Conservation (phyloP, 805 yeast genomes). For the Priceomyces castillae region DNA sequence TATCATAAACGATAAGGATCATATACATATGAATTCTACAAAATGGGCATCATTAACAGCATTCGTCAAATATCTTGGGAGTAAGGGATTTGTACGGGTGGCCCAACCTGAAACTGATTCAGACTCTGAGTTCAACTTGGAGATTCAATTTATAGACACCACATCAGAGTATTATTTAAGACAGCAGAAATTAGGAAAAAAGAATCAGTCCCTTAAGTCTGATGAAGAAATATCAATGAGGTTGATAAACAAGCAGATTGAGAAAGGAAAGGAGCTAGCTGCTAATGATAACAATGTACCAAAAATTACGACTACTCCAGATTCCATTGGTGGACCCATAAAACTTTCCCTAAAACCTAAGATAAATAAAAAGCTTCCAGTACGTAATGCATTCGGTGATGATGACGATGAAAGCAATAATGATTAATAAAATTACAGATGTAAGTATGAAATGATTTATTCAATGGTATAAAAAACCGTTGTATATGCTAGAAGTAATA, state of each 20-base stretch:
- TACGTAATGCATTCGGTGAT: conserved; percentile 11
- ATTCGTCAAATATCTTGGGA: conserved; percentile 61
- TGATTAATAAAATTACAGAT: neutral
- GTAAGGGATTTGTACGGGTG: conserved; percentile 55
- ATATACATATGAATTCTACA: conserved; percentile 89
- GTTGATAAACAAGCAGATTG: conserved; percentile 53
- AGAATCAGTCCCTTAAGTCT: conserved; percentile 31
- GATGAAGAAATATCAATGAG: conserved; percentile 48
- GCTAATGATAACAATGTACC: conserved; percentile 1
- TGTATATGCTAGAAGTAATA: conserved; percentile 8
- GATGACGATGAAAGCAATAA: conserved; percentile 8
- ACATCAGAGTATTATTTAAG: conserved; percentile 20
- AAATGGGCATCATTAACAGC: conserved; percentile 68
- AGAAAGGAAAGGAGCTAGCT: conserved; percentile 28
- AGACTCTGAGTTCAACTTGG: conserved; percentile 37
- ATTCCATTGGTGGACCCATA: conserved; percentile 17
- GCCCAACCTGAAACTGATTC: conserved; percentile 22
- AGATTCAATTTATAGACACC: conserved; percentile 28
- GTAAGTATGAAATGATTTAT: too few relatives aligned
- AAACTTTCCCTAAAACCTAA: conserved; percentile 16
- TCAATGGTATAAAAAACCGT: neutral
- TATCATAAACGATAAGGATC: conserved; percentile 70
- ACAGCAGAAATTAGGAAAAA: conserved; percentile 34
- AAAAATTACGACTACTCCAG: conserved; percentile 1
- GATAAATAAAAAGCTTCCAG: conserved; percentile 7